These are phyloP conservation scores for Cymbopogon citratus DNA, from an alignment of 176 grass and related monocot genomes.

Conservation along the genomic window DNA sequence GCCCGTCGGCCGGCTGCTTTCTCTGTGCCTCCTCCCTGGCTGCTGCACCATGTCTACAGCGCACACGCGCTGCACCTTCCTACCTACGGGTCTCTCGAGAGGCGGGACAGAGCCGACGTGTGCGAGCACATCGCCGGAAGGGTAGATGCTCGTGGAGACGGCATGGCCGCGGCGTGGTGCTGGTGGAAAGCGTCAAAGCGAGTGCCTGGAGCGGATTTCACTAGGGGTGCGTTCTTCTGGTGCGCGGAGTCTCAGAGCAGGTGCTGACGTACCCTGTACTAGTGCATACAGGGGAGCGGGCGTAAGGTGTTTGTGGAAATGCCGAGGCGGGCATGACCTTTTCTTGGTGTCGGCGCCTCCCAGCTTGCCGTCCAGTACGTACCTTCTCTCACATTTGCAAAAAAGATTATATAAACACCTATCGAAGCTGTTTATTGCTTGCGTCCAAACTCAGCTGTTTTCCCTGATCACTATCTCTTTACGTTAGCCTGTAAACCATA, in stretches of 20 bases:
- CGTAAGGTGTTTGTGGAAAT: background rate
- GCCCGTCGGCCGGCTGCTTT: no score
- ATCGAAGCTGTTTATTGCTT: background rate
- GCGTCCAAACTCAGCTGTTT: background rate
- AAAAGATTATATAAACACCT: background rate
- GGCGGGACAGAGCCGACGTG: no score
- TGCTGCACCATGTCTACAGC: no score
- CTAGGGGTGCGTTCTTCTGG: background rate
- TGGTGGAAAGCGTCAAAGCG: background rate
- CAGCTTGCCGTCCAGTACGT: background rate
- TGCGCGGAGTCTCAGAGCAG: background rate
- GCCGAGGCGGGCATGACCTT: background rate
- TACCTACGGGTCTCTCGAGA: no score
- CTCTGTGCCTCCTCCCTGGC: no score
- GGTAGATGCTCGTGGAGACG: no score
- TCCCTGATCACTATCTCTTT: background rate
- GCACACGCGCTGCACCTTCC: no score
- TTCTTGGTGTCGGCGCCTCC: background rate
- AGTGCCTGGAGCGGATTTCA: no score
- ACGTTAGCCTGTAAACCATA: background rate
- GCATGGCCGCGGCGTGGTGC: no score
- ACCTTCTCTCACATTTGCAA: background rate
- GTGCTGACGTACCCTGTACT: background rate
- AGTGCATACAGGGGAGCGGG: background rate
- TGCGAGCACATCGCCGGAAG: background rate